phyloP scores from a whole-genome alignment of 164 flowering plant species.

The Umbilicus rupestris region DNA sequence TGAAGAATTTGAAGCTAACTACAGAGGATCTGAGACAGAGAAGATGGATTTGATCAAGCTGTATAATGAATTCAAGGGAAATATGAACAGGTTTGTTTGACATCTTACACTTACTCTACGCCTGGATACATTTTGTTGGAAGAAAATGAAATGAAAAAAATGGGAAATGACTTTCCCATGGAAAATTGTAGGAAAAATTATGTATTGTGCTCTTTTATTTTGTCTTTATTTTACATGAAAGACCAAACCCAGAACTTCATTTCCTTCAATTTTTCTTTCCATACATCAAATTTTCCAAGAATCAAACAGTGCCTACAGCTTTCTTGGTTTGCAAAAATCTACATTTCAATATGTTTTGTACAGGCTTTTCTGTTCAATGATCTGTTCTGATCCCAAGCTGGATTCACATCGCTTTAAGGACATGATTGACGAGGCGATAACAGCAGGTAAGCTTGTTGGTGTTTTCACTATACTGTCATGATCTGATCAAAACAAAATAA shows the following conservation, averaged over 20 bases:
- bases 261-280: no score
- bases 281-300: no score
- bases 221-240: no score
- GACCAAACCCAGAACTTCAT: no score
- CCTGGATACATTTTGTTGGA: neutral
- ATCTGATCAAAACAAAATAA: neutral
- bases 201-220: no score
- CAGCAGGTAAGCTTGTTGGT: conserved; percentile 41
- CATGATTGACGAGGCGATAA: conserved; percentile 75
- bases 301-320: no score
- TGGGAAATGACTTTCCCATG: no score
- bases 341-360: neutral
- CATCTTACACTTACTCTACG: neutral
- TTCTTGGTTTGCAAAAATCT: neutral
- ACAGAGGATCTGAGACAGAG: conserved; percentile 88
- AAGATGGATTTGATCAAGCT: conserved; percentile 71
- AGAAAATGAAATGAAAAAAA: neutral
- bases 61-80: conserved; percentile 65
- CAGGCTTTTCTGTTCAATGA: conserved; percentile 94
- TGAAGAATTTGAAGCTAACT: conserved; percentile 88
- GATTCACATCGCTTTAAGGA: conserved; percentile 97
- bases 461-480: neutral
- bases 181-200: no score
- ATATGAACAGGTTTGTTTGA: conserved; percentile 64
- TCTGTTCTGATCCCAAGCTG: conserved; percentile 85